phyloP scores from a whole-genome alignment of 306 rosid genomes.

The Rubus idaeus region DNA sequence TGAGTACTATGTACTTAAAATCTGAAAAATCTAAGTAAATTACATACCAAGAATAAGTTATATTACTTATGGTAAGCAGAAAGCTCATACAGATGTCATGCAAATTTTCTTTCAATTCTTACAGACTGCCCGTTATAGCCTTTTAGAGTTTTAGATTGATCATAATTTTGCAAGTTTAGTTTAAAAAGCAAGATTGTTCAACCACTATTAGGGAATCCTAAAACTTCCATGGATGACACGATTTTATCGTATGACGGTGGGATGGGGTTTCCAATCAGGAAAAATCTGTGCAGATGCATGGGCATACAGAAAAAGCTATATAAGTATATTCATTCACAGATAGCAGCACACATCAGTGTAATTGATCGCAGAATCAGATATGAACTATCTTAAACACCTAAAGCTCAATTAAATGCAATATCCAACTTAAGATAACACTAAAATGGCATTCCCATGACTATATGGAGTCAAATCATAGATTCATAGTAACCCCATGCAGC shows the following conservation, averaged over 20 bases:
- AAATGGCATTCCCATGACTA: no score
- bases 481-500: not conserved
- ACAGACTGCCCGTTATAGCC: not conserved
- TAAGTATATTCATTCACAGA: not conserved
- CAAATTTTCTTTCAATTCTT: not conserved
- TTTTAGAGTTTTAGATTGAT: not conserved
- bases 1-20: slow-evolving; percentile 2
- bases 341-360: not conserved
- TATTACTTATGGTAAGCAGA: not conserved
- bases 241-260: not conserved
- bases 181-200: not conserved
- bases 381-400: not conserved
- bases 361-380: not conserved
- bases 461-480: not conserved
- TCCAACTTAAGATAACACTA: not conserved
- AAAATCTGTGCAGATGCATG: not conserved
- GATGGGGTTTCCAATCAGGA: not conserved
- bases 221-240: not conserved
- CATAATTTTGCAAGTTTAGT: not conserved
- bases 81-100: not conserved
- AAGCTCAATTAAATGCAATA: not conserved
- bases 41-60: not conserved
- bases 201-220: not conserved
- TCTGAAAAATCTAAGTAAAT: not conserved
- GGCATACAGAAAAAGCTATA: not conserved